Evolutionary conservation across 306 rosid genomes (phyloP).

Genomic region (Hippophae rhamnoides): DNA sequence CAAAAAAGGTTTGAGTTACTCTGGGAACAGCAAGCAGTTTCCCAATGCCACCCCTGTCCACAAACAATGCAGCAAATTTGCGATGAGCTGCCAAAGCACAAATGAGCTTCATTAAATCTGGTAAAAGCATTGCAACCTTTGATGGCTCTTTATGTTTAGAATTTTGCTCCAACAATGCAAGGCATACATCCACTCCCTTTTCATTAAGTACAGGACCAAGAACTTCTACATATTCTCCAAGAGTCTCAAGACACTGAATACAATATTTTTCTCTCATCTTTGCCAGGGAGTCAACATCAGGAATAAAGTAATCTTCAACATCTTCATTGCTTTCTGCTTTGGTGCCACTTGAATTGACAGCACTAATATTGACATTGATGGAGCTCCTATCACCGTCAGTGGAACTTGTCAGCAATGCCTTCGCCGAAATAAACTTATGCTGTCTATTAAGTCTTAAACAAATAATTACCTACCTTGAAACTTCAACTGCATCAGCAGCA

Average conservation of each 20-base stretch:
- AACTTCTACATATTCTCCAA: constrained; percentile 96
- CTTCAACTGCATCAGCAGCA: constrained; percentile 81
- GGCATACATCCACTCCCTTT: constrained; percentile 93
- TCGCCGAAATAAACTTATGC: too few relatives aligned
- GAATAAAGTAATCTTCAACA: constrained; percentile 71
- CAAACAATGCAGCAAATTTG: constrained; percentile 91
- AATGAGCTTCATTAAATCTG: constrained; percentile 90
- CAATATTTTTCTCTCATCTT: constrained; percentile 82
- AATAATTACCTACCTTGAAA: constrained; percentile 50
- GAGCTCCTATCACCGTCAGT: constrained; percentile 50
- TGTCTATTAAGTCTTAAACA: neutral
- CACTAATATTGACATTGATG: constrained; percentile 22
- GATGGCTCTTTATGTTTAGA: constrained; percentile 59
- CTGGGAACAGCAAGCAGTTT: constrained; percentile 92
- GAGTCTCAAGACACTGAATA: constrained; percentile 86
- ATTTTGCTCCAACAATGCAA: constrained; percentile 68
- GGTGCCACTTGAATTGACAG: constrained; percentile 27
- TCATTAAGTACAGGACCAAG: constrained; percentile 97
- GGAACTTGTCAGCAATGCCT: too few relatives aligned
- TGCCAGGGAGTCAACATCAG: constrained; percentile 58
- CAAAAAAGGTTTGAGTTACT: constrained; percentile 65
- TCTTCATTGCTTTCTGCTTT: constrained; percentile 46
- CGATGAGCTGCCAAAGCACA: constrained; percentile 97
- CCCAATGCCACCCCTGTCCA: constrained; percentile 92
- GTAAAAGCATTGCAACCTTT: constrained; percentile 58